Conservation (phyloP, 1,284 basidiomycete species). For the Butyriboletus pseudospeciosus region DNA sequence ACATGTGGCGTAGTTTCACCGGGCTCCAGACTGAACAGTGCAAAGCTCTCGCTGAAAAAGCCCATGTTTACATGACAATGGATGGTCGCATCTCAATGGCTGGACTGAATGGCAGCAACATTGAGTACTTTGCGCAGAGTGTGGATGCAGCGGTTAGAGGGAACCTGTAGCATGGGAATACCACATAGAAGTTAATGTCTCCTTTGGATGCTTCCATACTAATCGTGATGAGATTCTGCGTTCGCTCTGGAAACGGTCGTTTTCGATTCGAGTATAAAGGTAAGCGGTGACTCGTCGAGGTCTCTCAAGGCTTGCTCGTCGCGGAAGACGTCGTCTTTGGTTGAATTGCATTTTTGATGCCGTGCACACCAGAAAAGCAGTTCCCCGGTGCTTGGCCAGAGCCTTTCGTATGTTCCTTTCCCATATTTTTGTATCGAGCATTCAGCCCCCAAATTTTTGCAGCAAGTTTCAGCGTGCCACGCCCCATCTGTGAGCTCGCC, state of each 20-base stretch:
- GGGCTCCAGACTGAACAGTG: conserved; percentile 83
- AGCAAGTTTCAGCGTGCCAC: background rate
- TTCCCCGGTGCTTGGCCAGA: conserved; percentile 29
- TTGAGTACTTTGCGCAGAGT: conserved; percentile 86
- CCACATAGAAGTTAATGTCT: conserved; percentile 22
- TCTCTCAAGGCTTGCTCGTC: background rate
- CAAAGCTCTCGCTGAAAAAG: conserved; percentile 83
- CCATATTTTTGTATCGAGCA: background rate
- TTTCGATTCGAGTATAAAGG: conserved; percentile 19
- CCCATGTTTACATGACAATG: conserved; percentile 90
- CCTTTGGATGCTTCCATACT: conserved; percentile 22
- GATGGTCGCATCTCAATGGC: conserved; percentile 96
- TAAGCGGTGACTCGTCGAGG: conserved; percentile 3
- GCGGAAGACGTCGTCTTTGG: background rate
- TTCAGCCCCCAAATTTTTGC: background rate
- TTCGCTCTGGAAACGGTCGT: conserved; percentile 10
- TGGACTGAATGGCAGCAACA: conserved; percentile 85
- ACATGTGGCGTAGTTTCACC: conserved; percentile 62
- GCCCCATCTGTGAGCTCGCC: conserved; percentile 4
- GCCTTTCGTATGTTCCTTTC: conserved; percentile 12
- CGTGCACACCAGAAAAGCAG: conserved; percentile 17
- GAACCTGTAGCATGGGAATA: conserved; percentile 50
- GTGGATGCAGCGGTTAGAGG: conserved; percentile 83
- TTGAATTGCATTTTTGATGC: conserved; percentile 25
- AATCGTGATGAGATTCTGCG: conserved; percentile 19